Percentiles rank a stretch among this genome's conserved stretches.
Evolutionary conservation across 192 early-diverging fungal species (phyloP).

Genomic region (Podila epicladia): DNA sequence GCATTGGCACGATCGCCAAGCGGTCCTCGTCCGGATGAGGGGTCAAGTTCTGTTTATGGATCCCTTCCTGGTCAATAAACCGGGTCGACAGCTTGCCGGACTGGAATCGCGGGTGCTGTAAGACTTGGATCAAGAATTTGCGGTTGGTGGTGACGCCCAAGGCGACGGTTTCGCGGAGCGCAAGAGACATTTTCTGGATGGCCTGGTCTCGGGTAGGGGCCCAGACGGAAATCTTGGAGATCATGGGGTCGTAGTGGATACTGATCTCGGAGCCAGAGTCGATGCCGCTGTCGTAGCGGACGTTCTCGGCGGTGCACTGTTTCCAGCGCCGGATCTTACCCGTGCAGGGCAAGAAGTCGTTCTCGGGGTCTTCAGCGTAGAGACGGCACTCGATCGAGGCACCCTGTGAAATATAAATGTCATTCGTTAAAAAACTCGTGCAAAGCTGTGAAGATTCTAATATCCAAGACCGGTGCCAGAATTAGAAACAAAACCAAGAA

Average conservation of each 20-base stretch:
- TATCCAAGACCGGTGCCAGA: too few relatives aligned
- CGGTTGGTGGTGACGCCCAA: slow-evolving; percentile 69
- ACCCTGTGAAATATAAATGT: slow-evolving; percentile 41
- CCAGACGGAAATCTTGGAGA: slow-evolving; percentile 68
- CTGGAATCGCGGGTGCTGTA: slow-evolving; percentile 59
- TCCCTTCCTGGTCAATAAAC: slow-evolving; percentile 52
- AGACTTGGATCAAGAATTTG: slow-evolving; percentile 60
- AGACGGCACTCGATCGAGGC: slow-evolving; percentile 68
- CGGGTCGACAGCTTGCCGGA: slow-evolving; percentile 59
- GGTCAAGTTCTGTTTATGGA: slow-evolving; percentile 33
- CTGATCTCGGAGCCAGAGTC: slow-evolving; percentile 62
- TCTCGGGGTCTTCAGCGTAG: slow-evolving; percentile 70
- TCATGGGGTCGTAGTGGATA: slow-evolving; percentile 70
- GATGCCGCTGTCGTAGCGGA: slow-evolving; percentile 64
- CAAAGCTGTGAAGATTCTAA: neutral
- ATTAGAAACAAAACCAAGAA: neutral
- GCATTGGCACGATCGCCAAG: slow-evolving; percentile 53
- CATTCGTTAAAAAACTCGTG: neutral
- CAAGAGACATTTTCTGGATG: slow-evolving; percentile 53
- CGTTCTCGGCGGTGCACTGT: slow-evolving; percentile 45
- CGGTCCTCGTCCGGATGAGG: slow-evolving; percentile 41
- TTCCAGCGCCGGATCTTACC: slow-evolving; percentile 64
- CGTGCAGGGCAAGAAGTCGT: slow-evolving; percentile 66
- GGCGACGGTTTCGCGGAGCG: slow-evolving; percentile 56
- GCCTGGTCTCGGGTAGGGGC: slow-evolving; percentile 66